Base-by-base conservation (phyloP, 805 yeast genomes). In the Ogataea thermomethanolica region DNA sequence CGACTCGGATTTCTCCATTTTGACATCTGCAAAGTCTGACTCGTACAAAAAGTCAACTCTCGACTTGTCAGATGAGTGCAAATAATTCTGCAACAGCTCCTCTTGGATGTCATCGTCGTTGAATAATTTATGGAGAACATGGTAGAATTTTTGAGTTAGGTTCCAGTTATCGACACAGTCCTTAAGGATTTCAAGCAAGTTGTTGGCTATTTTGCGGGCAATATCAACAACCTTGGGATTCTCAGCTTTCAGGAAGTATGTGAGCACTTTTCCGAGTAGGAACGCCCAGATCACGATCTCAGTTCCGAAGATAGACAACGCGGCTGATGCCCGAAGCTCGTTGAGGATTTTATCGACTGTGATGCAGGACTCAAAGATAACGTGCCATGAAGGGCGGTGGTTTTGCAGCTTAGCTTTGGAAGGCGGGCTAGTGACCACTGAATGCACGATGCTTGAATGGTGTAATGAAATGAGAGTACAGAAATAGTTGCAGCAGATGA, bases 371-470 rank as follows among this genome's bases (percentile, higher is more conserved):
- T 43, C 47, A 13, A 51, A 41, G 5, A 51, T 17, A 9, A 51
- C 40, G 2, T 51, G 56, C 51, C 54, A 48, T 3, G 57, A 53
- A 9, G 55, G 48, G n/a, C 35, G 26, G 25, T 46, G 44, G 24
- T 14, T 30, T 15, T 5, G 22, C 12, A 20, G 31, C 11, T 12
- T 25, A n/a, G 5, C 25, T 25, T 23, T 15, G 29, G 8, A 23
- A 11, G 7, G 25, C 20, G 8, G n/a, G 9, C 17, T 21, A 4
- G 7, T 4, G 11, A 21, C 33, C 26, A 33, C 24, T n/a, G 42
- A 33, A 13, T 28, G 35, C 14, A 33, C 23, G 10, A 44, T 38
- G 33, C 41, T 44, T 7, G 36, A 25, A 20, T 40, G 40, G 25
- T 43, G 50, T 5, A 38, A 12, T 10, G 45, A 13, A 10, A 41